These are phyloP conservation scores for Arthrobotrys pseudoclavata DNA, from an alignment of 2,329 filamentous ascomycete species.

Conservation along the genomic window DNA sequence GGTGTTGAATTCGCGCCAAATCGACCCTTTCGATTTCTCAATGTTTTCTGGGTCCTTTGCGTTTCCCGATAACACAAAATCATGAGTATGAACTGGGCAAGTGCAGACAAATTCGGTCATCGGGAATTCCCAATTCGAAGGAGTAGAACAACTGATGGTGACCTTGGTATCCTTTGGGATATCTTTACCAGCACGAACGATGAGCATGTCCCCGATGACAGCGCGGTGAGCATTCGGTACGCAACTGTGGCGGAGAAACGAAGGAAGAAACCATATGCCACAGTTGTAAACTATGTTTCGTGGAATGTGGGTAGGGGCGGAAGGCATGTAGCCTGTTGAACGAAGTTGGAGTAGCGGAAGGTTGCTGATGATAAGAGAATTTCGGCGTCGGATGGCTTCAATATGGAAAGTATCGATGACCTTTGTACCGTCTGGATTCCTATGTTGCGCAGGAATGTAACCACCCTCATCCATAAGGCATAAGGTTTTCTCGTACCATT, in stretches of 20 bases:
- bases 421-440: slow-evolving; percentile 31
- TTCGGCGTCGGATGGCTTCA: slow-evolving; percentile 45
- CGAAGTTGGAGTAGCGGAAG: slow-evolving; percentile 31
- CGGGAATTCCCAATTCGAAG: slow-evolving; percentile 44
- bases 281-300: slow-evolving; percentile 24
- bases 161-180: slow-evolving; percentile 51
- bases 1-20: slow-evolving; percentile 40
- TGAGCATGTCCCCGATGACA: slow-evolving; percentile 48
- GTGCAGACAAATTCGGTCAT: slow-evolving; percentile 39
- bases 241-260: slow-evolving; percentile 53
- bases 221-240: slow-evolving; percentile 49
- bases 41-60: not conserved
- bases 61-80: not conserved
- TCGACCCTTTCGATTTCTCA: not conserved
- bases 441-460: slow-evolving; percentile 1
- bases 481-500: slow-evolving; percentile 46
- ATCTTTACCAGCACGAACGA: slow-evolving; percentile 48
- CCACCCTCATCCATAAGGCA: slow-evolving; percentile 44
- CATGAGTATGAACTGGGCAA: slow-evolving; percentile 44
- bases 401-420: slow-evolving; percentile 46
- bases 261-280: slow-evolving; percentile 50
- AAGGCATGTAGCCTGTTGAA: slow-evolving; percentile 4
- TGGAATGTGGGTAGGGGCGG: not conserved
- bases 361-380: slow-evolving; percentile 31
- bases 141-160: slow-evolving; percentile 33